These are phyloP conservation scores for Chrysoporthe deuterocubensis DNA, from an alignment of 2,329 filamentous ascomycete species.

Conservation along the genomic window DNA sequence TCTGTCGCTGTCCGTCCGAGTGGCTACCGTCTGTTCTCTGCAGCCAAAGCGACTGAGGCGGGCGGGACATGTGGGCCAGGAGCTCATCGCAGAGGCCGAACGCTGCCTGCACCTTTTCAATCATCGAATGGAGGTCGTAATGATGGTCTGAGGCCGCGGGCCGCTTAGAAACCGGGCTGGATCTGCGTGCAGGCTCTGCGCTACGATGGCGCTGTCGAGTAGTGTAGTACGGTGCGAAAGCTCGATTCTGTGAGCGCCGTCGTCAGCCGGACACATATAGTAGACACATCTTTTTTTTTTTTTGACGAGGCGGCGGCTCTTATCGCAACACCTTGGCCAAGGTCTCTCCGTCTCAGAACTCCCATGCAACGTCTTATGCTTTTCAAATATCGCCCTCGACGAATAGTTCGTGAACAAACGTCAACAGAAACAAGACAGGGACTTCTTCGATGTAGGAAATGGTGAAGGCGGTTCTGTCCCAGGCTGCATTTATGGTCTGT, in stretches of 20 bases:
- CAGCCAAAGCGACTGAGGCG: background rate
- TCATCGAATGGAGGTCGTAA: background rate
- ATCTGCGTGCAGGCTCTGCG: background rate
- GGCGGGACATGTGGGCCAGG: background rate
- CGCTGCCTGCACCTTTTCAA: background rate
- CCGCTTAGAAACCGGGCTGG: background rate
- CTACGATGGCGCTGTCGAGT: background rate
- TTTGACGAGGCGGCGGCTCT: background rate
- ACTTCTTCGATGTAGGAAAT: constrained; percentile 10
- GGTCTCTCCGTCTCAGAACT: background rate
- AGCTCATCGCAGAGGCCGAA: background rate
- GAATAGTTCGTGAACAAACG: background rate
- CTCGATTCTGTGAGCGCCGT: background rate
- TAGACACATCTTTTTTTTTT: background rate
- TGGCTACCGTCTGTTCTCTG: background rate
- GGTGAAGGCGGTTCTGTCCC: constrained; percentile 6
- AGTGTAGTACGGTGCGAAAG: background rate
- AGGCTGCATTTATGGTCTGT: constrained; percentile 14
- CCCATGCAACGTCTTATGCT: background rate
- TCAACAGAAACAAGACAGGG: background rate
- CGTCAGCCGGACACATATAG: background rate
- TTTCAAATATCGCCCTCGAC: background rate
- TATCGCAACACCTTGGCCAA: background rate
- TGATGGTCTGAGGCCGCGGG: background rate
- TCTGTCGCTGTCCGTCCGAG: background rate